Base-by-base conservation (phyloP, 2,329 filamentous ascomycete species). In the Capronia coronata region DNA sequence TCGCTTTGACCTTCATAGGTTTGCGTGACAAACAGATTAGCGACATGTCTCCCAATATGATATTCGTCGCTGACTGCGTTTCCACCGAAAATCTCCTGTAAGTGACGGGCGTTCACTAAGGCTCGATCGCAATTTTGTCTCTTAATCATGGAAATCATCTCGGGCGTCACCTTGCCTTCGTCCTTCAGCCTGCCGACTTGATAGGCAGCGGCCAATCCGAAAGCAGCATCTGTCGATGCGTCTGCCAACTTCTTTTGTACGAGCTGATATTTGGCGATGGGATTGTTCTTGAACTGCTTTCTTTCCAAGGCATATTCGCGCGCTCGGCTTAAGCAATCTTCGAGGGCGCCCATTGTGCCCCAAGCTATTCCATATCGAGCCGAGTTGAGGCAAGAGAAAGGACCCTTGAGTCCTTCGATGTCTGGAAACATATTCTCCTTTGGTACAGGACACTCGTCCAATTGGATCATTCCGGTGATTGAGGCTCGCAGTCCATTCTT, bases 1-100 rank as follows among this genome's bases (percentile, higher is more conserved):
- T 97, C 93, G 65, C 90, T 96, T 71, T 97, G 93, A 18, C 93
- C 93, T 71, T 98, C 93, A 62, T 98, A 98, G 1, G 91, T 97
- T 72, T 97, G 91, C 47, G 91, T 94, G 46, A 98, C 93, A 68
- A 94, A 98, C 57, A 98, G 69, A 67, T 98, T 98, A 49, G 91
- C 84, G 51, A 96, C 93, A 72, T 97, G 93, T 57, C 93, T 81
- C 13, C 88, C 93, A 63, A 98, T 96, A 55, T 83, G 82, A 64
- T 97, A 98, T 71, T 98, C 93, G 62, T 98, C 93, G 64, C 89
- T 95, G 43, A 93, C 88, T n/a, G 93, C 93, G 65, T 98, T 98
- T 23, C 93, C 93, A 50, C 93, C 93, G 71, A 98, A 96, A 18
- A 98, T 80, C 72, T 98, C 93, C 69, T 98, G 93, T 54, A 98